A percentile compares a stretch with the other conserved stretches of the same genome.
phyloP scores from a whole-genome alignment of 139 green algal genomes.

The Closterium sp. region DNA sequence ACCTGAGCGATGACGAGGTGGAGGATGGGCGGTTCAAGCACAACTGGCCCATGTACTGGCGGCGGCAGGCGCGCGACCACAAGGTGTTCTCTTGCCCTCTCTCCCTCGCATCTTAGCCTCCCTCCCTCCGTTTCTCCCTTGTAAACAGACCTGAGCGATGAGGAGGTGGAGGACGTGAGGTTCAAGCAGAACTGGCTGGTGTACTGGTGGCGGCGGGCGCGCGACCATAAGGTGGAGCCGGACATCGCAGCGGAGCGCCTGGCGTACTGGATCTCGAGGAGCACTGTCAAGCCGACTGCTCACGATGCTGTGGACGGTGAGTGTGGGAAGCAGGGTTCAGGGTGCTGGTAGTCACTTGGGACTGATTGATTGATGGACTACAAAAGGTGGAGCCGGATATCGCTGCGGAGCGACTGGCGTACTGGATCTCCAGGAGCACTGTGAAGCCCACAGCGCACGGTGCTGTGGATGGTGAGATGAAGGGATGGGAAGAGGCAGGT shows the following conservation, averaged over 20 bases:
- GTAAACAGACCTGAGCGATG: conserved; percentile 41
- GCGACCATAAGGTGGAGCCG: conserved; percentile 6
- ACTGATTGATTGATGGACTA: background rate
- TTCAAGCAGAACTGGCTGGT: conserved; percentile 43
- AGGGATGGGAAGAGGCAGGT: no score
- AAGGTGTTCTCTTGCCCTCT: conserved; percentile 4
- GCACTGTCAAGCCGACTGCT: conserved; percentile 1
- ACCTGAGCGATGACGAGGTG: conserved; percentile 32
- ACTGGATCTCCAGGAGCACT: conserved; percentile 19
- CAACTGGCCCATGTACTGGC: conserved; percentile 34
- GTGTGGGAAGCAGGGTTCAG: no score
- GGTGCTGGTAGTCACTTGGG: no score
- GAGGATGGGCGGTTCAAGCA: conserved; percentile 40
- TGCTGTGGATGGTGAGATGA: conserved; percentile 31
- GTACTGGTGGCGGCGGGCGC: conserved; percentile 35
- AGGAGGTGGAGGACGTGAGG: conserved; percentile 43
- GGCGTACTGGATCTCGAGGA: conserved; percentile 29
- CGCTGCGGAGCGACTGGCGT: conserved; percentile 11
- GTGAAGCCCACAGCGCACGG: background rate
- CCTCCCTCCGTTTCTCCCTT: background rate
- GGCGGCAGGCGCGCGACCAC: conserved; percentile 12
- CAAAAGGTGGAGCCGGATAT: conserved; percentile 7
- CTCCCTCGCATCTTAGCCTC: background rate
- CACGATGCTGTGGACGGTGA: conserved; percentile 38
- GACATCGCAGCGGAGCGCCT: conserved; percentile 28